Percentiles rank a stretch among this genome's conserved stretches.
Evolutionary conservation across 2,329 filamentous ascomycete genomes (phyloP).

Genomic region (Claviceps humidiphila): DNA sequence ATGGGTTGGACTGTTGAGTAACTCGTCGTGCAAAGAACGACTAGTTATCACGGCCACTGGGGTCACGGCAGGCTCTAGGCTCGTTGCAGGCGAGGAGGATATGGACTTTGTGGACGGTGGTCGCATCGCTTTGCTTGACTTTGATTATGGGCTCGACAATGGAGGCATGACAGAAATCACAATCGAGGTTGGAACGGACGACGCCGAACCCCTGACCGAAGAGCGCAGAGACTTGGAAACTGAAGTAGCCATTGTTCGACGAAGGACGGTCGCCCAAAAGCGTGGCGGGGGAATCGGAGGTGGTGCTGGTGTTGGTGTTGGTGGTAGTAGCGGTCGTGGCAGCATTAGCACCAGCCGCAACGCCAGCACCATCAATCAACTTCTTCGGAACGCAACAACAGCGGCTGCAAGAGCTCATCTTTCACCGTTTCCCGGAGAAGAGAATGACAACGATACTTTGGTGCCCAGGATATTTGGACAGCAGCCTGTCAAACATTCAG

Average conservation of each 20-base stretch:
- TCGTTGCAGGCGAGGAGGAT: conserved; percentile 54
- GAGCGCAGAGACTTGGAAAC: conserved; percentile 61
- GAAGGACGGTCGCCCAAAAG: conserved; percentile 56
- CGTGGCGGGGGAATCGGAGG: conserved; percentile 24
- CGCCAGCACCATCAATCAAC: conserved; percentile 20
- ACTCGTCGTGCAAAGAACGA: conserved; percentile 35
- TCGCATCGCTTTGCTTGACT: conserved; percentile 59
- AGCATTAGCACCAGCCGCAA: neutral
- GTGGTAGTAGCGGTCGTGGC: neutral
- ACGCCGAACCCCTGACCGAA: conserved; percentile 59
- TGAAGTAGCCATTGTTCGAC: conserved; percentile 66
- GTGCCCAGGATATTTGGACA: conserved; percentile 34
- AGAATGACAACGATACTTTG: conserved; percentile 38
- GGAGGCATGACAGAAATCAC: conserved; percentile 45
- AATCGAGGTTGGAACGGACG: conserved; percentile 60
- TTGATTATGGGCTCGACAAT: conserved; percentile 47
- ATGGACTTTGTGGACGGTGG: conserved; percentile 69
- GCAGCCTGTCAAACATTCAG: conserved; percentile 9
- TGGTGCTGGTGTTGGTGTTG: no score
- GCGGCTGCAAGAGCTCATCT: conserved; percentile 16
- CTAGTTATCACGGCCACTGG: conserved; percentile 63
- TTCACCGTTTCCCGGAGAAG: conserved; percentile 14
- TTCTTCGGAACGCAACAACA: conserved; percentile 37
- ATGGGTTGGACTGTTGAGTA: conserved; percentile 51
- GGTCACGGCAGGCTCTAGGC: conserved; percentile 43